Conservation (phyloP, 1,284 basidiomycete species). For the Cutaneotrichosporon cutaneum region DNA sequence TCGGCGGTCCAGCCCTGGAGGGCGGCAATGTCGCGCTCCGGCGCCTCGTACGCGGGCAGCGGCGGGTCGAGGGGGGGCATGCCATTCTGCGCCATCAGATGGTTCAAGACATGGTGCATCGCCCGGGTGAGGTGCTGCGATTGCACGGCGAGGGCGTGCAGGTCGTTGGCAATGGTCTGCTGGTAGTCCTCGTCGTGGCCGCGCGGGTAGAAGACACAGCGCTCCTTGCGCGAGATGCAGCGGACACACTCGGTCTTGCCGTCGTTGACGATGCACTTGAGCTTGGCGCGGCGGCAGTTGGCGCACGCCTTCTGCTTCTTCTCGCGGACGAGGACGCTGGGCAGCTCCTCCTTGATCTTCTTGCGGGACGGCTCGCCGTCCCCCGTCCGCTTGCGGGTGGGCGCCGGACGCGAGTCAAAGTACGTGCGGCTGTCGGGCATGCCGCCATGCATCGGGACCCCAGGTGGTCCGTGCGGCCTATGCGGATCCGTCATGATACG, state of each 20-base stretch:
- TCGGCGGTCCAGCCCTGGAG: conserved; percentile 35
- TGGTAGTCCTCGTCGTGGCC: conserved; percentile 50
- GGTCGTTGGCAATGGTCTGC: conserved; percentile 38
- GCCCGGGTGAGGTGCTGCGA: conserved; percentile 35
- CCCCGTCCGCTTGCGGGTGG: not conserved
- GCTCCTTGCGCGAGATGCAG: conserved; percentile 42
- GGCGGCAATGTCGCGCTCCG: conserved; percentile 36
- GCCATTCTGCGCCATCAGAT: conserved; percentile 30
- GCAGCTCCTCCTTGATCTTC: conserved; percentile 16
- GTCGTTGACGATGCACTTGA: conserved; percentile 46
- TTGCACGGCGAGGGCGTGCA: conserved; percentile 37
- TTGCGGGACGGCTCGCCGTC: not conserved
- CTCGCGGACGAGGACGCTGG: conserved; percentile 25
- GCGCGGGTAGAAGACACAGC: conserved; percentile 44
- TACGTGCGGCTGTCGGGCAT: not conserved
- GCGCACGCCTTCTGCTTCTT: conserved; percentile 43
- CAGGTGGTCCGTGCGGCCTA: not conserved
- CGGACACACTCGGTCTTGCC: conserved; percentile 43
- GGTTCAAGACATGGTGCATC: conserved; percentile 41
- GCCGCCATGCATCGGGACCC: not conserved
- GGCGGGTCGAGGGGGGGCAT: conserved; percentile 32
- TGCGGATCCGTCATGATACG: not conserved
- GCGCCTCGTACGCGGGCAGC: conserved; percentile 32
- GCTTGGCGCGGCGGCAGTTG: conserved; percentile 45
- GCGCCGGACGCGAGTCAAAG: not conserved